Evolutionary conservation across 306 rosid genomes (phyloP).

Genomic region (Alnus glutinosa): DNA sequence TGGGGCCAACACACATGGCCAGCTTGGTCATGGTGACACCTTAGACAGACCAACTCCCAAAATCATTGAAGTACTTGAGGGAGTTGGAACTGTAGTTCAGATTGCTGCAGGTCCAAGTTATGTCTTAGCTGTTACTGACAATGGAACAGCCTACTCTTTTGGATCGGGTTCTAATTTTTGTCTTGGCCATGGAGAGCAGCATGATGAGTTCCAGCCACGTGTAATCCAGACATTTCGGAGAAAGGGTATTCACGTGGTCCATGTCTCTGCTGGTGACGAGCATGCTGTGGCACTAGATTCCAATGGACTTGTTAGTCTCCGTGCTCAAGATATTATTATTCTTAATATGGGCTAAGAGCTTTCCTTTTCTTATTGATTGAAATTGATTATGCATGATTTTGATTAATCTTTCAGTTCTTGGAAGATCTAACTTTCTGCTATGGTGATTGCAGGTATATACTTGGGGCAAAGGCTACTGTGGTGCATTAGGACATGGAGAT

Average conservation of each 20-base stretch:
- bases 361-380: slow-evolving; percentile 11
- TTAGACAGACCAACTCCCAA: slow-evolving; percentile 70
- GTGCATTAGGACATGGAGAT: slow-evolving; percentile 96
- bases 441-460: slow-evolving; percentile 67
- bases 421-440: slow-evolving; percentile 17
- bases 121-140: slow-evolving; percentile 62
- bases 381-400: slow-evolving; percentile 10
- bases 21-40: slow-evolving; percentile 86
- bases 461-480: slow-evolving; percentile 96
- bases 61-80: slow-evolving; percentile 56
- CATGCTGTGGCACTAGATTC: slow-evolving; percentile 96
- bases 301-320: slow-evolving; percentile 73
- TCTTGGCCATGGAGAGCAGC: slow-evolving; percentile 97
- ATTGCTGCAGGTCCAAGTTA: slow-evolving; percentile 87
- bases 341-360: neutral
- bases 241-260: slow-evolving; percentile 69
- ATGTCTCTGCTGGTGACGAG: slow-evolving; percentile 91
- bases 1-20: slow-evolving; percentile 82
- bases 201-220: slow-evolving; percentile 76
- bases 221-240: slow-evolving; percentile 67
- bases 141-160: slow-evolving; percentile 77
- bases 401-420: slow-evolving; percentile 18
- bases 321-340: slow-evolving; percentile 1
- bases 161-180: slow-evolving; percentile 91
- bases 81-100: slow-evolving; percentile 59